phyloP scores from a whole-genome alignment of 306 rosid genomes.

The barrel medic (Medicago truncatula) region MtrunA17r5.0-ANR NC_053045.1:25371501-25372000 shows the following conservation, averaged over 20 bases:
- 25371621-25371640: not conserved
- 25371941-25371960: slow-evolving; percentile 23
- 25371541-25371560: slow-evolving; percentile 85
- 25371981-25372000: too few relatives aligned
- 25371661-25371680: too few relatives aligned
- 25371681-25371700: not conserved
- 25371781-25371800: slow-evolving; percentile 86
- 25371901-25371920: slow-evolving; percentile 49
- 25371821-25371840: slow-evolving; percentile 75
- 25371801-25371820: slow-evolving; percentile 91
- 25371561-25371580: slow-evolving; percentile 83
- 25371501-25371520: slow-evolving; percentile 90
- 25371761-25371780: not conserved
- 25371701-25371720: not conserved
- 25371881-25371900: slow-evolving; percentile 43
- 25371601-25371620: slow-evolving; percentile 76
- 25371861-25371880: slow-evolving; percentile 54
- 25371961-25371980: slow-evolving; percentile 11
- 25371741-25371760: not conserved
- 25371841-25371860: slow-evolving; percentile 77
- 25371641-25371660: too few relatives aligned
- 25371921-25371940: slow-evolving; percentile 27
- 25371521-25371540: slow-evolving; percentile 76
- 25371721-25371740: too few relatives aligned
- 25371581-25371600: slow-evolving; percentile 92